Percentiles rank a stretch among this genome's conserved stretches.
phyloP scores from a whole-genome alignment of 2,329 filamentous ascomycete genomes.

The Aspergillus clavatus region DNA sequence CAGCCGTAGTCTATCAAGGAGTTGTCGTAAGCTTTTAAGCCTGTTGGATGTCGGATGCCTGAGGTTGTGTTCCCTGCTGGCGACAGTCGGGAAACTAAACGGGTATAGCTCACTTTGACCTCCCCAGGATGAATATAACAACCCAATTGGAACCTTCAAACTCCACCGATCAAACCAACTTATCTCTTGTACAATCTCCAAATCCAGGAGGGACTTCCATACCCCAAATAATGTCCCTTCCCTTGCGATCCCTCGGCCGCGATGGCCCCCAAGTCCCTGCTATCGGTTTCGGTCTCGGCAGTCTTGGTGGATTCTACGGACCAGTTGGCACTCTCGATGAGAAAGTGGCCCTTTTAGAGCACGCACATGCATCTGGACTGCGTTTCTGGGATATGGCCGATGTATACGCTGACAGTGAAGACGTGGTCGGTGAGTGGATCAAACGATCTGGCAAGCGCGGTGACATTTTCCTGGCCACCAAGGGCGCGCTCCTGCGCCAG shows the following conservation, averaged over 20 bases:
- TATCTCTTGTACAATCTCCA: no score
- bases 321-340: slow-evolving; percentile 11
- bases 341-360: slow-evolving; percentile 22
- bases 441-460: slow-evolving; percentile 34
- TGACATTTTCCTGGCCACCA: slow-evolving; percentile 41
- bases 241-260: slow-evolving; percentile 13
- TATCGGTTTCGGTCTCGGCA: slow-evolving; percentile 24
- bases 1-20: no score
- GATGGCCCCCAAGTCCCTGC: slow-evolving; percentile 18
- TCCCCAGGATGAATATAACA: no score
- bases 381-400: slow-evolving; percentile 33
- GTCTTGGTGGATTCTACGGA: slow-evolving; percentile 19
- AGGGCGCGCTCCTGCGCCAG: slow-evolving; percentile 29
- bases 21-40: no score
- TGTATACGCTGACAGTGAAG: slow-evolving; percentile 28
- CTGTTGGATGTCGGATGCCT: no score
- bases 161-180: not conserved
- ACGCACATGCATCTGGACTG: slow-evolving; percentile 27
- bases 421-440: slow-evolving; percentile 38
- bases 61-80: no score
- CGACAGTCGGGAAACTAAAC: not conserved
- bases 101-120: not conserved
- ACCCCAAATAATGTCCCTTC: not conserved
- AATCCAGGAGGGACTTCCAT: no score
- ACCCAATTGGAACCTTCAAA: no score